Evolutionary conservation across 2,329 filamentous ascomycete genomes (phyloP).

Genomic region (Talaromyces sp.): DNA sequence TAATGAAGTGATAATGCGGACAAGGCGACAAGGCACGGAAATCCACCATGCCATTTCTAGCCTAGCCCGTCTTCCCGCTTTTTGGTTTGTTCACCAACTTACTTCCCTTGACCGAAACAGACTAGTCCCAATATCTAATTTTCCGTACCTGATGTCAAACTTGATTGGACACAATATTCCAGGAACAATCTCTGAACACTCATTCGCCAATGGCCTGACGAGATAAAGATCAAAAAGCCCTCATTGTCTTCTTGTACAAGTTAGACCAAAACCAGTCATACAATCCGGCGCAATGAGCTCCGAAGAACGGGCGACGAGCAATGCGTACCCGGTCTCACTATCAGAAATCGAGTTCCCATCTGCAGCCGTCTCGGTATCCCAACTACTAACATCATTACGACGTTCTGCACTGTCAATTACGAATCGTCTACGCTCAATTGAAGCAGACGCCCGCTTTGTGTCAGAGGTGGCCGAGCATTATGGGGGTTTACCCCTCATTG

Average conservation of each 20-base stretch:
- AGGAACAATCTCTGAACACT: constrained; percentile 11
- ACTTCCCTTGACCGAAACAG: background rate
- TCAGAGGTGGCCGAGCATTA: constrained; percentile 48
- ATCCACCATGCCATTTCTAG: background rate
- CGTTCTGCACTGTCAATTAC: constrained; percentile 71
- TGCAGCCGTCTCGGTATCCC: constrained; percentile 63
- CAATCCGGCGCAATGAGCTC: constrained; percentile 18
- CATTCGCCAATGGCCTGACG: constrained; percentile 2
- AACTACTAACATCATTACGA: constrained; percentile 68
- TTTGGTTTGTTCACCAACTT: background rate
- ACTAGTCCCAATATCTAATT: background rate
- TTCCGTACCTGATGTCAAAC: background rate
- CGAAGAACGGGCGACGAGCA: constrained; percentile 24
- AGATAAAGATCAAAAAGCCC: background rate
- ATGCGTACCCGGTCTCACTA: constrained; percentile 33
- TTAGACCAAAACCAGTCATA: background rate
- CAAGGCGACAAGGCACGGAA: background rate
- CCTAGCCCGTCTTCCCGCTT: constrained; percentile 4
- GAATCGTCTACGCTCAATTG: constrained; percentile 79
- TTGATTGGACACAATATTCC: constrained; percentile 11
- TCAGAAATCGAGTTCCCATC: constrained; percentile 54
- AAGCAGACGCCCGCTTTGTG: constrained; percentile 73
- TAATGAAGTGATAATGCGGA: background rate
- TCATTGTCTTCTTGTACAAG: background rate
- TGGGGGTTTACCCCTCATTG: constrained; percentile 66